Evolutionary conservation across 2,329 filamentous ascomycete species (phyloP), one percentile per base, ranked within the genome.

Genomic region (Talaromyces piceae): DNA sequence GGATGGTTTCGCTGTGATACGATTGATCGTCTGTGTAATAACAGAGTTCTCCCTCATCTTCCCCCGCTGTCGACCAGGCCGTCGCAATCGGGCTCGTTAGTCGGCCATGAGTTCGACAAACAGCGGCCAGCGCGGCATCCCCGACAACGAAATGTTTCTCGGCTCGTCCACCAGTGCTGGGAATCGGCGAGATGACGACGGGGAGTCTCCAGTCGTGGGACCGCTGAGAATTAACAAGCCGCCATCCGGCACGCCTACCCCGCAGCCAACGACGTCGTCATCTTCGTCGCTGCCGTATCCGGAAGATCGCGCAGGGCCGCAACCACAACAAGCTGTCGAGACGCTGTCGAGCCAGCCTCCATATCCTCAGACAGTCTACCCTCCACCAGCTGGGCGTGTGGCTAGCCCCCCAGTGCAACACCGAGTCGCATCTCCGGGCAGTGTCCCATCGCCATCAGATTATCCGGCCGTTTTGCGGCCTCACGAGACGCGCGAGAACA

Each of bases 151-250:
- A 77, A 85, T 94, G 74, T 91, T 94, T 73, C 79, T 94, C 57
- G 69, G 77, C 55, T 70, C 64, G 54, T 69, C 69, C n/a, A 63
- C 62, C 47, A 18, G 58, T 12, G 44, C 51, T 23, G 22, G 39
- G 30, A 43, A 49, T 26, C 56, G 53, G 41, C 53, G 53, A 22
- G 39, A 26, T 30, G 51, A 53, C 23, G 72, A 69, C 50, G 68
- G 70, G 43, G 83, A 89, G 61, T 89, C 87, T 61, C 87, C 89
- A 52, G 88, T 87, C 16, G 80, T 95, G 59, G 87, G 87, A 62
- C 90, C 90, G 54, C 71, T 95, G 70, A 82, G 88, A 63, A 94
- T 95, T 67, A 85, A 84, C 73, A 94, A 94, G 69, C 80, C 84
- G 27, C 77, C 77, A 48, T 81, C 81, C 50, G 65, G 68, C 20